Evolutionary conservation across 306 rosid species (phyloP).

Genomic region (Luffa acutangula): DNA sequence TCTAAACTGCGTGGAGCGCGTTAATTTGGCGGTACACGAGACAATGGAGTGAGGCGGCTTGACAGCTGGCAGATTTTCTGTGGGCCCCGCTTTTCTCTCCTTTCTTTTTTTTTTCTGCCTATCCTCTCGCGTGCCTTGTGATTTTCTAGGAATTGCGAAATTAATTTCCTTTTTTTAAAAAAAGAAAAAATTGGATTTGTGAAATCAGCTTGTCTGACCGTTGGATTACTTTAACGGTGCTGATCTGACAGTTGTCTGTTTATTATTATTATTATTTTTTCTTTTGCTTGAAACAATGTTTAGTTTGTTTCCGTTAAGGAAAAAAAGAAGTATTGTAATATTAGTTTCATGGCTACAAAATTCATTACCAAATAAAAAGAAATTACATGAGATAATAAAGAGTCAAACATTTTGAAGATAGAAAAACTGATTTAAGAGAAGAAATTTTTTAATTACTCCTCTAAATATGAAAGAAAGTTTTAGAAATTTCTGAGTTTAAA

Average conservation of each 20-base stretch:
- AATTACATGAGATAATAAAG: too few species aligned
- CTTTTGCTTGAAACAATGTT: too few species aligned
- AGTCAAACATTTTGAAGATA: too few species aligned
- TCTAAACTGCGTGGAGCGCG: background rate
- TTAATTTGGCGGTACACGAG: slow-evolving; percentile 18
- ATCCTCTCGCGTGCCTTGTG: background rate
- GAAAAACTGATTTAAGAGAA: too few species aligned
- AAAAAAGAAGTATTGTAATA: too few species aligned
- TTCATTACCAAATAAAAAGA: too few species aligned
- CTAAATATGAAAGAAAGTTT: too few species aligned
- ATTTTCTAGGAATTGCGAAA: background rate
- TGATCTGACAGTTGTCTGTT: background rate
- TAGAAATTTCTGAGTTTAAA: too few species aligned
- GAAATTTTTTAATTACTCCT: too few species aligned
- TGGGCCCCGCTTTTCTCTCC: slow-evolving; percentile 4
- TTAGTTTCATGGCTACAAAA: too few species aligned
- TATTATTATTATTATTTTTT: background rate
- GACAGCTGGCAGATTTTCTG: slow-evolving; percentile 15
- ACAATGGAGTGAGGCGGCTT: slow-evolving; percentile 11
- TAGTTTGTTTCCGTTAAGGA: too few species aligned
- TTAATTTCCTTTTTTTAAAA: background rate
- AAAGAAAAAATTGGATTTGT: background rate
- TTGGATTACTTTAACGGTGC: background rate
- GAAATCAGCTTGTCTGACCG: background rate
- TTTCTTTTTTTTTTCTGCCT: background rate